Evolutionary conservation across 805 yeast genomes (phyloP).

Genomic region (Candida pini): DNA sequence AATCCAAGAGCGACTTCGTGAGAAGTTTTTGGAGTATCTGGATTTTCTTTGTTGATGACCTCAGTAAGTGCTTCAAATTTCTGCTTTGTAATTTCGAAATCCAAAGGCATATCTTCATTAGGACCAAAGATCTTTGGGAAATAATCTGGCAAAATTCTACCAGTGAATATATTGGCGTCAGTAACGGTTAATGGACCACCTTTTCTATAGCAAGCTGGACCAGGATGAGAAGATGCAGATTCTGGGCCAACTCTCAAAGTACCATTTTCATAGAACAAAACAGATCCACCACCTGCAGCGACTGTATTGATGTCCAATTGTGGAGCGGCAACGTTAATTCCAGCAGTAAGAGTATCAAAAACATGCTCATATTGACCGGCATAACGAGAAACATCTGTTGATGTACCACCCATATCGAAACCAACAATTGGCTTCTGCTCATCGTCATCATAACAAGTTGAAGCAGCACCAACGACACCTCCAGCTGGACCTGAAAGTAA

Average conservation of each 20-base stretch:
- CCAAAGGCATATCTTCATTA: conserved; percentile 62
- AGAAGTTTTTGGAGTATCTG: conserved; percentile 36
- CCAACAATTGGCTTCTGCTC: conserved; percentile 25
- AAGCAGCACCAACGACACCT: conserved; percentile 54
- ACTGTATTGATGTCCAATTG: conserved; percentile 30
- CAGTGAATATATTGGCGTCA: conserved; percentile 71
- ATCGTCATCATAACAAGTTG: conserved; percentile 40
- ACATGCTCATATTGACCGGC: conserved; percentile 27
- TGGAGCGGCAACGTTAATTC: conserved; percentile 30
- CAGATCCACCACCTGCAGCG: conserved; percentile 51
- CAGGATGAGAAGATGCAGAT: conserved; percentile 81
- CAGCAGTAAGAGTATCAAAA: conserved; percentile 30
- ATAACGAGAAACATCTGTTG: conserved; percentile 32
- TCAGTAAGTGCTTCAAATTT: conserved; percentile 50
- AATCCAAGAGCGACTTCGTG: conserved; percentile 75
- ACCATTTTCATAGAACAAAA: conserved; percentile 59
- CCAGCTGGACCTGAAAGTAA: conserved; percentile 59
- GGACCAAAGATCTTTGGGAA: conserved; percentile 84
- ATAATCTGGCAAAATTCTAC: conserved; percentile 61
- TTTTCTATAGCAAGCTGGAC: conserved; percentile 79
- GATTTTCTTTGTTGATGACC: conserved; percentile 40
- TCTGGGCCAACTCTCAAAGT: conserved; percentile 78
- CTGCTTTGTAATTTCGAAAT: conserved; percentile 42
- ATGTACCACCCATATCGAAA: conserved; percentile 36
- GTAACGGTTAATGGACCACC: conserved; percentile 83